Base-by-base conservation (phyloP, 2,329 filamentous ascomycete species). In the Xylaria multiplex region DNA sequence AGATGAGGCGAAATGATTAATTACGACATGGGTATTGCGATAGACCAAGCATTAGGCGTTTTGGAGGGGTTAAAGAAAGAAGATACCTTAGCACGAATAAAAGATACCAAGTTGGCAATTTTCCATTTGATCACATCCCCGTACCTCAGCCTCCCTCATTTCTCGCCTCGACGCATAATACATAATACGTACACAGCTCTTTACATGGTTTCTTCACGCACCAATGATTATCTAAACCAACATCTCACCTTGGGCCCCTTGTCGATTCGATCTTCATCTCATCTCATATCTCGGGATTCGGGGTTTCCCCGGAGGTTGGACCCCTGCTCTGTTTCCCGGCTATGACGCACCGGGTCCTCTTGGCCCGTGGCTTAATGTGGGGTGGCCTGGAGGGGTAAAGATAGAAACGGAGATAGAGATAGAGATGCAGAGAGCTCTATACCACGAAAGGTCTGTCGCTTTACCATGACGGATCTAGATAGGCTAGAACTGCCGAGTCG, bases 231-330 rank as follows among this genome's bases (percentile, higher is more conserved):
- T 37, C 11, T 9, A 37, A 37, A 37, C 35, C 11, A 9, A 13
- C 35, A 6, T 37, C 14, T n/a, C 42, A 37, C 35, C 35, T 37
- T 9, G 6, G 35, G 8, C 3, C 2, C 45, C 5, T 24, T 16
- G 16, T 49, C 24, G 9, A 30, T 24, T 49, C 19, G 19, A 19
- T 19, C 19, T 19, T 19, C 19, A 19, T 19, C 19, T 24, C 9
- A 66, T 30, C n/a, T 37, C 14, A 19, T 11, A 24, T 45, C 32
- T 72, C 73, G 73, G 73, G 48, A 71, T 74, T 74, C 73, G 73
- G 73, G 62, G 68, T 68, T 66, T 71, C 56, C 54, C 45, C 68
- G 67, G 65, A 4, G 30, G 67, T 59, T 35, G 8, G 14, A 30
- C 43, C 35, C 37, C 37, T 53, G 55, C 45, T 22, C 5, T 6